These are phyloP conservation scores for Phyllosticta paracitricarpa DNA, from an alignment of 2,329 filamentous ascomycete genomes.

Conservation along the genomic window DNA sequence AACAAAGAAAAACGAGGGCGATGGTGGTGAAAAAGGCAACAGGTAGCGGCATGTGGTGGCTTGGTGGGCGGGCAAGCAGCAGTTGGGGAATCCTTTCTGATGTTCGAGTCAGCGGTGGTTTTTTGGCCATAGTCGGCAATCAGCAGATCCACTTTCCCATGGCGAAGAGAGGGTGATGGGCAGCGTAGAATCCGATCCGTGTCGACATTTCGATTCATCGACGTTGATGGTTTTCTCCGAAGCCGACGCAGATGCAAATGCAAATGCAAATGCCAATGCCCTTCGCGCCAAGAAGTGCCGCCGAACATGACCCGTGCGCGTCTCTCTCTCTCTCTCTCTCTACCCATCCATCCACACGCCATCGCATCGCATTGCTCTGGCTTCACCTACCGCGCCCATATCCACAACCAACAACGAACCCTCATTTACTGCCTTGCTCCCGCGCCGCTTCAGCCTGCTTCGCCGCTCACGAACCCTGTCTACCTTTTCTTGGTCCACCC, in stretches of 20 bases:
- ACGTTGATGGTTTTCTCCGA: not conserved
- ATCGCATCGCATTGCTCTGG: not conserved
- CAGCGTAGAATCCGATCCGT: not conserved
- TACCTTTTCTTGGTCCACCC: not conserved
- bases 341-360: not conserved
- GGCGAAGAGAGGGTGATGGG: not conserved
- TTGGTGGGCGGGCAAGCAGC: not conserved
- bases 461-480: not conserved
- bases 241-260: no score
- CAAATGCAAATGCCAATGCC: not conserved
- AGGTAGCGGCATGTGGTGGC: not conserved
- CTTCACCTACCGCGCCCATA: not conserved
- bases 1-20: not conserved
- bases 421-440: not conserved
- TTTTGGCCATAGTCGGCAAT: not conserved
- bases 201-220: not conserved
- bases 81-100: not conserved
- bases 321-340: no score
- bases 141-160: not conserved
- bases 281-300: not conserved
- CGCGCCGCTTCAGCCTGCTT: not conserved
- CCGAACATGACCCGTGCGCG: not conserved
- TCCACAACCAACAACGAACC: not conserved
- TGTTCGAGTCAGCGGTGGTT: not conserved
- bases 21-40: not conserved